Base-by-base conservation (phyloP, 1,139 yeast genomes). In the Zygoascus meyerae region DNA sequence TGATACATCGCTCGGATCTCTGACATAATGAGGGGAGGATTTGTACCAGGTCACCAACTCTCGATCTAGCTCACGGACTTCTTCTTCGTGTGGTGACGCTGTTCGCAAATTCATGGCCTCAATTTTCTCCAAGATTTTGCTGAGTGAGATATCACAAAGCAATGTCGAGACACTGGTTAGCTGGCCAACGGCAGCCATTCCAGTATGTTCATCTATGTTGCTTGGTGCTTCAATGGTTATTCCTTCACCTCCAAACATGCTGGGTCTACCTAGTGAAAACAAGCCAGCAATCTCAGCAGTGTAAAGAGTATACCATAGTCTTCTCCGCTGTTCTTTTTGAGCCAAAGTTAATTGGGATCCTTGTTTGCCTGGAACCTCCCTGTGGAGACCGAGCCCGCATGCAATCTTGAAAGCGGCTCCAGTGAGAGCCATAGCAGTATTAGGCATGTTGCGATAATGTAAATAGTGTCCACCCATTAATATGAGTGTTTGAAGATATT, bases 331-430 rank as follows among this genome's bases (percentile, higher is more conserved):
- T 32, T 46, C 49, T 29, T 34, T 31, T 32, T 37, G 39, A n/a
- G 26, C n/a, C 9, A 17, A 7, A n/a, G 38, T 26, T 10, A 34
- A 8, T 17, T 14, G 17, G 11, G 15, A 14, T 7, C 33, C n/a
- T n/a, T 26, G 17, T 14, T 29, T 42, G n/a, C 33, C 31, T 10
- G 47, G 39, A 8, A 46, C 36, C 31, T 46, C 49, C 8, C 49
- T 12, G 28, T 46, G 49, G 6, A 46, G 35, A 3, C 47, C 47
- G 5, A 46, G 36, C 9, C 49, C 47, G 17, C 40, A 31, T n/a
- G 49, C 49, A 6, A 44, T 44, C 18, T 28, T 44, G 33, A 44
- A 44, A 3, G 49, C 49, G 6, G 44, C 47, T n/a, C 49, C 49
- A 10, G 44, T 37, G 2, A 42, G 16, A 9, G 45, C 49, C 34